phyloP scores from a whole-genome alignment of 352 stramenopile species.

The Globisporangium acanthophoron region DNA sequence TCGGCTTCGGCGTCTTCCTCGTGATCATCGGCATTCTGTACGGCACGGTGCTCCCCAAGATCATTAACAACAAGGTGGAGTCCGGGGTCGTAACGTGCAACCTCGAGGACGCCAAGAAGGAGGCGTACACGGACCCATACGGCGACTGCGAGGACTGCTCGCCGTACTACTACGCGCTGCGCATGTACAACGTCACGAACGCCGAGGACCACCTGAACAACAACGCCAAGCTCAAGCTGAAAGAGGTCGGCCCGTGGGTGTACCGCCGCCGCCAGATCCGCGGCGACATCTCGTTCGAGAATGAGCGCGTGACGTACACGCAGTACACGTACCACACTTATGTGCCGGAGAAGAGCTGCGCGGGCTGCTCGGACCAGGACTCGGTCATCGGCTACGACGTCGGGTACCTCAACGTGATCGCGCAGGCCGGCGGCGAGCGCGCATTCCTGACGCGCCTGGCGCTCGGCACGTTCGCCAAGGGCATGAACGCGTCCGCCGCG shows the following conservation, averaged over 20 bases:
- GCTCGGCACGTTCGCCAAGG: slow-evolving; percentile 6
- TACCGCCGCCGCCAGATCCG: slow-evolving; percentile 31
- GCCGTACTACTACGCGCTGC: slow-evolving; percentile 49
- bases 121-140: slow-evolving; percentile 42
- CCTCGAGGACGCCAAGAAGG: slow-evolving; percentile 20
- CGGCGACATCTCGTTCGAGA: slow-evolving; percentile 18
- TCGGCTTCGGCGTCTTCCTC: slow-evolving; percentile 26
- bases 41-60: slow-evolving; percentile 24
- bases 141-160: slow-evolving; percentile 51
- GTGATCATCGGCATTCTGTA: slow-evolving; percentile 35
- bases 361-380: slow-evolving; percentile 16
- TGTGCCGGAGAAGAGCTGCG: slow-evolving; percentile 13
- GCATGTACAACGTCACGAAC: slow-evolving; percentile 27
- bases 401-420: slow-evolving; percentile 26
- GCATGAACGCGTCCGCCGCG: not conserved
- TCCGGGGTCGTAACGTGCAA: slow-evolving; percentile 38
- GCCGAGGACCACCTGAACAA: slow-evolving; percentile 28
- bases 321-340: slow-evolving; percentile 28
- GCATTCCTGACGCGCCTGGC: slow-evolving; percentile 15
- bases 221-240: slow-evolving; percentile 22
- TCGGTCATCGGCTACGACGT: slow-evolving; percentile 18
- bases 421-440: slow-evolving; percentile 18
- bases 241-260: slow-evolving; percentile 26
- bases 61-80: slow-evolving; percentile 37
- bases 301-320: slow-evolving; percentile 18